Evolutionary conservation across 164 flowering plant genomes (phyloP).

Genomic region (Taxillus chinensis): DNA sequence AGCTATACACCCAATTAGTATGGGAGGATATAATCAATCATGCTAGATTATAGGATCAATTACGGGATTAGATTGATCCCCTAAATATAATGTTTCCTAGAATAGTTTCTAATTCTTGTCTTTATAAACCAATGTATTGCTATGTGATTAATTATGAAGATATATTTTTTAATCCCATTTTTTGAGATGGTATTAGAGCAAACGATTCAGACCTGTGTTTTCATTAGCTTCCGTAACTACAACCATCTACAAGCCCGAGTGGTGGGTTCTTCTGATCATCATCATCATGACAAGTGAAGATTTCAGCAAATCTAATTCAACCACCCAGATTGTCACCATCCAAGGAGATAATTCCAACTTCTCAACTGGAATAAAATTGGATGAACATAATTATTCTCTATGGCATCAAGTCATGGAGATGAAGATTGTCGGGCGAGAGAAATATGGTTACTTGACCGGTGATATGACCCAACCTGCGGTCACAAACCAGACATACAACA

Average conservation of each 20-base stretch:
- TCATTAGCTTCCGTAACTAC: not conserved
- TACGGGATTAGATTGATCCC: not conserved
- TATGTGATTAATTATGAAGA: no score
- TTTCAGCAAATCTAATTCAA: not conserved
- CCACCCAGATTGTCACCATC: no score
- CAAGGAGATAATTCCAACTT: no score
- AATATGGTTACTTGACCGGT: no score
- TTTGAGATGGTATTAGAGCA: not conserved
- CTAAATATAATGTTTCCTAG: not conserved
- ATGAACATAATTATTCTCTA: no score
- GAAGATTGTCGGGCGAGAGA: no score
- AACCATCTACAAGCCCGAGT: not conserved
- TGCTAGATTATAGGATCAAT: no score
- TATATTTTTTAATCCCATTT: not conserved
- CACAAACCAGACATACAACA: not conserved
- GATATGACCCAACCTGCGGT: constrained; percentile 2
- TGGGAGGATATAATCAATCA: no score
- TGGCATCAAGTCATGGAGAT: no score
- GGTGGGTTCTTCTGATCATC: not conserved
- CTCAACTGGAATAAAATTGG: no score
- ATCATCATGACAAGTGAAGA: constrained; percentile 1
- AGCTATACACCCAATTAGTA: not conserved
- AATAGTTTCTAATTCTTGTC: not conserved
- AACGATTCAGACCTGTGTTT: not conserved
- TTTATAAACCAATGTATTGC: constrained; percentile 1